A percentile compares a stretch with the other conserved stretches of the same genome.
phyloP scores from a whole-genome alignment of 352 stramenopile genomes.

The Plasmopara halstedii region DNA sequence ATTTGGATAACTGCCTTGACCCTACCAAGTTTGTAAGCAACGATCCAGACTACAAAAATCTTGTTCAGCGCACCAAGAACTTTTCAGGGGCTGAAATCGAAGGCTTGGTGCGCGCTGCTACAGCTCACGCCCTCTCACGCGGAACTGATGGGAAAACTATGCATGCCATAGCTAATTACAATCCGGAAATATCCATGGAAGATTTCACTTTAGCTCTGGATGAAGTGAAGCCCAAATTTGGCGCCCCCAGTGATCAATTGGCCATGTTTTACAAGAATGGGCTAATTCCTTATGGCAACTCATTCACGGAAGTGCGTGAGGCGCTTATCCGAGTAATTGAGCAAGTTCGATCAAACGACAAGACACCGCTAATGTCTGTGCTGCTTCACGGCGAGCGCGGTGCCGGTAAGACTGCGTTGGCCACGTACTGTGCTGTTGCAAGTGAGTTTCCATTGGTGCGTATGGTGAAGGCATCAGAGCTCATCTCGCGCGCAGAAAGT shows the following conservation, averaged over 20 bases:
- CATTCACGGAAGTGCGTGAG: conserved; percentile 90
- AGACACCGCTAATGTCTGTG: conserved; percentile 96
- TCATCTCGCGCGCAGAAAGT: conserved; percentile 93
- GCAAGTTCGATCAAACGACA: conserved; percentile 90
- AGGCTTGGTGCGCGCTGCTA: conserved; percentile 94
- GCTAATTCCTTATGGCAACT: conserved; percentile 92
- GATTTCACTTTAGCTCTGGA: conserved; percentile 95
- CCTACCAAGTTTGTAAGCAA: conserved; percentile 52
- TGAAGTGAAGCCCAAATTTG: conserved; percentile 98
- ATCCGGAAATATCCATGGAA: conserved; percentile 71
- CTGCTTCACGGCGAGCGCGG: conserved; percentile 93
- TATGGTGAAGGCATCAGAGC: conserved; percentile 95
- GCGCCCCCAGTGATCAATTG: conserved; percentile 90
- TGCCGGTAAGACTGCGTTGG: conserved; percentile 96
- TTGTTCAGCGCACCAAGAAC: conserved; percentile 97
- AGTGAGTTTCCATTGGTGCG: conserved; percentile 97
- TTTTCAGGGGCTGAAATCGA: conserved; percentile 98
- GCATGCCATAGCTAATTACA: conserved; percentile 73
- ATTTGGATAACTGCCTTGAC: conserved; percentile 68
- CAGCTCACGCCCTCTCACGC: conserved; percentile 73
- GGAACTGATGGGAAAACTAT: conserved; percentile 81
- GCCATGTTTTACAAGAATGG: conserved; percentile 94
- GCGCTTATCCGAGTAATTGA: conserved; percentile 92
- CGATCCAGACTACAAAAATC: conserved; percentile 78
- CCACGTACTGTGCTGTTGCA: conserved; percentile 93